Evolutionary conservation across 768 basidiomycete genomes (phyloP).

Genomic region (Dentipellis fragilis): DNA sequence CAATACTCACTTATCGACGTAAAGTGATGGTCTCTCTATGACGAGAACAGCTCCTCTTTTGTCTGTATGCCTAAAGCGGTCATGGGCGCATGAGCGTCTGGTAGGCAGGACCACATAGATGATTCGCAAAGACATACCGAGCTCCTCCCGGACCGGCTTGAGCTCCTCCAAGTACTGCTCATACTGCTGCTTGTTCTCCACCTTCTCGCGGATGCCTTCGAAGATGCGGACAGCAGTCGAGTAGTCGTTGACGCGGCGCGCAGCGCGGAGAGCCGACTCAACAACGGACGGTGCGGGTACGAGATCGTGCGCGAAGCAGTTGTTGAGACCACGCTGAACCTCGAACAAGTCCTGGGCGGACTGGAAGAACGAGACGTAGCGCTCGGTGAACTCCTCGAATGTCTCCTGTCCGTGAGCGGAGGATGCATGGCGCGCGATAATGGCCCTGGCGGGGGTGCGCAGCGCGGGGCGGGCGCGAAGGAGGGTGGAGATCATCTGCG

Average conservation of each 20-base stretch:
- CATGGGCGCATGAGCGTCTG: neutral
- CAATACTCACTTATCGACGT: neutral
- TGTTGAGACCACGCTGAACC: conserved; percentile 97
- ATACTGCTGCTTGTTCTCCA: conserved; percentile 95
- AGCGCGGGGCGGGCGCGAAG: conserved; percentile 50
- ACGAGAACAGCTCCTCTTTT: conserved; percentile 55
- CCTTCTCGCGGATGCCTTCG: conserved; percentile 95
- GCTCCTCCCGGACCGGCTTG: conserved; percentile 79
- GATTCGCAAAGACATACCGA: conserved; percentile 45
- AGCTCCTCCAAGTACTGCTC: conserved; percentile 88
- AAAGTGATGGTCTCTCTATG: conserved; percentile 20
- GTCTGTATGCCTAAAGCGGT: conserved; percentile 39
- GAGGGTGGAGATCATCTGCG: conserved; percentile 49
- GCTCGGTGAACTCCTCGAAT: conserved; percentile 88
- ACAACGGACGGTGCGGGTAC: conserved; percentile 79
- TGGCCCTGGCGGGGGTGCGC: conserved; percentile 24
- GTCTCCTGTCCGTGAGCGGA: conserved; percentile 77
- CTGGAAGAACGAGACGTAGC: conserved; percentile 91
- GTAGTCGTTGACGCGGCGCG: conserved; percentile 91
- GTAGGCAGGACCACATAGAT: neutral
- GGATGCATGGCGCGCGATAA: conserved; percentile 38
- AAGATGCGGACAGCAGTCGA: conserved; percentile 94
- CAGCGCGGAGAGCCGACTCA: conserved; percentile 80
- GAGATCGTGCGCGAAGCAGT: conserved; percentile 98
- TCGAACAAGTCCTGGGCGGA: conserved; percentile 94